phyloP scores from a whole-genome alignment of 2,329 filamentous ascomycete species.

The Aaosphaeria arxii region DNA sequence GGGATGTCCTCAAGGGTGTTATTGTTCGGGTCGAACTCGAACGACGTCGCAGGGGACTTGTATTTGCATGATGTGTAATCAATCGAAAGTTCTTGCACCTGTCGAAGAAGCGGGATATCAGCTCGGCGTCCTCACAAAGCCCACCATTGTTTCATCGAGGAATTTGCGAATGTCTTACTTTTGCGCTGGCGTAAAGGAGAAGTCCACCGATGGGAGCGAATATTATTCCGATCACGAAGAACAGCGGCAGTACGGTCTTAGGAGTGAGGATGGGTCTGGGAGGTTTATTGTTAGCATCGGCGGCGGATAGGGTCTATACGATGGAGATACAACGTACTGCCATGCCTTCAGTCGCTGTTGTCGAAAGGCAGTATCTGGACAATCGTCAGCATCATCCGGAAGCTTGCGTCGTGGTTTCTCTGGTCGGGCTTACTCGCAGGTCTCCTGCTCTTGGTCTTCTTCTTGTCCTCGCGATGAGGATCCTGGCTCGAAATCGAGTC shows the following conservation, averaged over 20 bases:
- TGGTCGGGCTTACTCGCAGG: constrained; percentile 68
- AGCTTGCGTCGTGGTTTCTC: constrained; percentile 1
- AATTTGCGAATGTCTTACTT: constrained; percentile 50
- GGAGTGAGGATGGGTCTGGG: constrained; percentile 86
- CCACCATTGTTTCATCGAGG: background rate
- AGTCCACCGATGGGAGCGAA: constrained; percentile 91
- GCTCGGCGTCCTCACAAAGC: background rate
- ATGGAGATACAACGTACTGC: constrained; percentile 65
- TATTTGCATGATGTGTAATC: constrained; percentile 82
- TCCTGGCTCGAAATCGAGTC: constrained; percentile 45
- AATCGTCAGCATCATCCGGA: constrained; percentile 16
- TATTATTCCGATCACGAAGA: constrained; percentile 86
- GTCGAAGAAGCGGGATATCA: background rate
- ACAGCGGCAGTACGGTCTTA: constrained; percentile 87
- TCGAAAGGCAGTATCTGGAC: constrained; percentile 85
- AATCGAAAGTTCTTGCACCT: constrained; percentile 88
- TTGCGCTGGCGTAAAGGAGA: constrained; percentile 78
- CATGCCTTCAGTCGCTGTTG: constrained; percentile 97
- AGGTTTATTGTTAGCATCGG: constrained; percentile 38
- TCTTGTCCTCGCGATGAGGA: constrained; percentile 33
- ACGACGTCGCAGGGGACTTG: constrained; percentile 48
- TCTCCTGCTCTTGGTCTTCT: constrained; percentile 82
- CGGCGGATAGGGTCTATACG: background rate
- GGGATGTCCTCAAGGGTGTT: constrained; percentile 53
- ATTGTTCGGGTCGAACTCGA: constrained; percentile 9